Evolutionary conservation across 176 grass and related monocot species (phyloP).

Genomic region (Oryza punctata): DNA sequence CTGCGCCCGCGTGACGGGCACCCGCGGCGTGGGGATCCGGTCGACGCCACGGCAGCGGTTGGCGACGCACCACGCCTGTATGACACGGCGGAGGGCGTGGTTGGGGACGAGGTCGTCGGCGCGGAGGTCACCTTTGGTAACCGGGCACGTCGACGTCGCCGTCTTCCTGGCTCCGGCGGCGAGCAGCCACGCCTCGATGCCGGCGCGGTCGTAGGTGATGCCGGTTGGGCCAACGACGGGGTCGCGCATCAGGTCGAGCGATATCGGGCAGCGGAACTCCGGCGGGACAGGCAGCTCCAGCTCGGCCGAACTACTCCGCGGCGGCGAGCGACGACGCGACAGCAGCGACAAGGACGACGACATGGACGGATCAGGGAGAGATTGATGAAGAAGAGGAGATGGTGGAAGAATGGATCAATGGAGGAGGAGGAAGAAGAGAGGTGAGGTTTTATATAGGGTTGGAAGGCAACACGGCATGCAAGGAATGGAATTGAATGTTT

Average conservation of each 20-base stretch:
- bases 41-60: slow-evolving; percentile 29
- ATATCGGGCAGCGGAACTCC: slow-evolving; percentile 70
- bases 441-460: no score
- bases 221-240: slow-evolving; percentile 49
- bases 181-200: slow-evolving; percentile 57
- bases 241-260: slow-evolving; percentile 63
- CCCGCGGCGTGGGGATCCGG: slow-evolving; percentile 52
- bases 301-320: neutral
- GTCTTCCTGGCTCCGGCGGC: neutral
- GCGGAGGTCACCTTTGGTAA: slow-evolving; percentile 33
- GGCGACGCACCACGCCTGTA: slow-evolving; percentile 61
- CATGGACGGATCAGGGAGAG: no score
- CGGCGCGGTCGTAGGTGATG: slow-evolving; percentile 68
- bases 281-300: slow-evolving; percentile 25
- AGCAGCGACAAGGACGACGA: slow-evolving; percentile 1
- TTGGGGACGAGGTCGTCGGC: slow-evolving; percentile 57
- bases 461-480: no score
- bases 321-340: no score
- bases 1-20: slow-evolving; percentile 28
- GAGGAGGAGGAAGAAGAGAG: no score
- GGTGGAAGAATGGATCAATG: no score
- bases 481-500: no score
- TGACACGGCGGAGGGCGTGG: slow-evolving; percentile 50
- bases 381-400: no score
- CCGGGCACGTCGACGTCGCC: slow-evolving; percentile 34